Base-by-base conservation (phyloP, 495 filamentous ascomycete species). In the Aspergillus saccharolyticus region DNA sequence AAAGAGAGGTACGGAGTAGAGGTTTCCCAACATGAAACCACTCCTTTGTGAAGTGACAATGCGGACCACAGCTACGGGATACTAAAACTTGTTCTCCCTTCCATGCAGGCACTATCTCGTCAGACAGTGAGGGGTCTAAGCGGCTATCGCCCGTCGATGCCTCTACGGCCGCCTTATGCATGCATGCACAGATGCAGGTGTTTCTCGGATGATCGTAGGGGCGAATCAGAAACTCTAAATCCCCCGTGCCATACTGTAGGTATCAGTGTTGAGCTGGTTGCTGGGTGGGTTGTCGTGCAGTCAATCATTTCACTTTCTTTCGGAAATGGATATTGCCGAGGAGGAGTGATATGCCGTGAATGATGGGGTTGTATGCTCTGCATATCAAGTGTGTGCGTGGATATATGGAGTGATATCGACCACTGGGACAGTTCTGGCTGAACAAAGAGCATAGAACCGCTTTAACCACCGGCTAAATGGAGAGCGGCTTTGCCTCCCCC, bases 391-490 rank as follows among this genome's bases (percentile, higher is more conserved):
- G 22, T 15, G 33, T 39, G 33, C 33, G 33, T 39, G 33, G 33
- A 39, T 12, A 39, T 39, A 39, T 39, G 10, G 33, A 39, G 25
- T 30, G 10, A 30, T 4, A 30, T 30, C n/a, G n/a, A n/a, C n/a
- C n/a, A n/a, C n/a, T n/a, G n/a, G n/a, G n/a, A n/a, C n/a, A n/a
- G n/a, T n/a, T n/a, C n/a, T n/a, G n/a, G n/a, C n/a, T n/a, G n/a
- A n/a, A n/a, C n/a, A n/a, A n/a, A n/a, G n/a, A n/a, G n/a, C n/a
- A n/a, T n/a, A 24, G 30, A 48, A 52, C 57, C 57, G 57, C 57
- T 54, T 50, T 54, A 44, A 59, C 57, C 57, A 8, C 51, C 51
- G 51, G 50, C 54, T 51, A 61, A 61, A 50, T 54, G 22, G 28
- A 39, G 33, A 28, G 25, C 25, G 9, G 25, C 25, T 28, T 9